Base-by-base conservation (phyloP, 192 early-diverging fungal genomes). In the Entomortierella lignicola region DNA sequence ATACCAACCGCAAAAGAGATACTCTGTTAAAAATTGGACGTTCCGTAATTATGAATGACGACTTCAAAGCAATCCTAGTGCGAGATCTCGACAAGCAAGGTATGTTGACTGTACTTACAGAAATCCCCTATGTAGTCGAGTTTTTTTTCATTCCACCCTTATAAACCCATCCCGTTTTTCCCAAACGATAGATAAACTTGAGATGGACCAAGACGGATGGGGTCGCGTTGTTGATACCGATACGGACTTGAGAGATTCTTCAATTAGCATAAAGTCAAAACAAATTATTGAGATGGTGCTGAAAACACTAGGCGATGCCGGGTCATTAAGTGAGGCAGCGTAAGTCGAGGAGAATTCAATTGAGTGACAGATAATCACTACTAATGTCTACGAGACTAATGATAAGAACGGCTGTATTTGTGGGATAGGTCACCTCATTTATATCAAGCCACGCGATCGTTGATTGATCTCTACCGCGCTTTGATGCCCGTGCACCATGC, bases 401-500 rank as follows among this genome's bases (percentile, higher is more conserved):
- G 31, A 18, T 21, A 26, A 25, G 10, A 10, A 10, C 34, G 10
- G 10, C 10, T 37, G 10, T 37, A 4, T 34, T 50, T 32, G 0
- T 7, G 29, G 3, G 3, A 21, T 59, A 77, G 73, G 5, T 60
- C 67, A 8, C 29, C 69, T 4, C 71, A 82, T 12, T 57, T 89
- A 0, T 83, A 82, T 25, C 73, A 84, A 34, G 81, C 84, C n/a
- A 84, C 81, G 0, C 62, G 71, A 10, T 86, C 85, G 37, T 29
- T 86, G 0, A 63, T 87, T 25, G 92, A 90, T 65, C 64, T 91
- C 29, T 94, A 86, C 68, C 83, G 89, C 10, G 85, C 87, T 1
- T 65, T 93, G 15, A 86, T 86, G 82, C 92, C 91, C 7, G 83
- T 85, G 11, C 82, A 89, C 44, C 90, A 92, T 64, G 80, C 80